phyloP scores from a whole-genome alignment of 192 early-diverging fungal species.

The Backusella australiensis region DNA sequence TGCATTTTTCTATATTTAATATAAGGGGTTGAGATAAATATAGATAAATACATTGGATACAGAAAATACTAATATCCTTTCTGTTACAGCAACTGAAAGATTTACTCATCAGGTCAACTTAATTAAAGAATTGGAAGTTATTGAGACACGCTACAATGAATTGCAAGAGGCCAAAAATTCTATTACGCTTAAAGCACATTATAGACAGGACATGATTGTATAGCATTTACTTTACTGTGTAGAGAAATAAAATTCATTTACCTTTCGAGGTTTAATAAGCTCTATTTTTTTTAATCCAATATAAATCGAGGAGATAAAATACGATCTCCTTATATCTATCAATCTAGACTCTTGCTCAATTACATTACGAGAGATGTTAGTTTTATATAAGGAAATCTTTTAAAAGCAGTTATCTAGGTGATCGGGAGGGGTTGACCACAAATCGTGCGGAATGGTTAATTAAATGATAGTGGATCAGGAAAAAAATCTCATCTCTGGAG shows the following conservation, averaged over 20 bases:
- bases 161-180: conserved; percentile 10
- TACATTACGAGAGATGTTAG: too few species aligned
- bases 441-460: too few species aligned
- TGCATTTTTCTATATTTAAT: neutral
- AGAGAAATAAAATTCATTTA: neutral
- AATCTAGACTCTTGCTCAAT: too few species aligned
- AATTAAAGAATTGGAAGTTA: conserved; percentile 4
- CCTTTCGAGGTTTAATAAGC: too few species aligned
- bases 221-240: neutral
- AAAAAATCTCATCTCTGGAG: too few species aligned
- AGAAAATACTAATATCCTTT: neutral
- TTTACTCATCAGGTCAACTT: conserved; percentile 19
- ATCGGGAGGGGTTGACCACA: too few species aligned
- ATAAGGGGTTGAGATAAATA: neutral
- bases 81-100: neutral
- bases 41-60: neutral
- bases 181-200: neutral
- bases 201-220: neutral
- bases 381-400: too few species aligned
- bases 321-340: too few species aligned
- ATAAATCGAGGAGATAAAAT: too few species aligned
- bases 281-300: too few species aligned
- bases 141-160: conserved; percentile 20
- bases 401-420: too few species aligned
- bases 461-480: too few species aligned